Conservation (phyloP, 495 filamentous ascomycete genomes). For the Delitschia confertaspora region DNA sequence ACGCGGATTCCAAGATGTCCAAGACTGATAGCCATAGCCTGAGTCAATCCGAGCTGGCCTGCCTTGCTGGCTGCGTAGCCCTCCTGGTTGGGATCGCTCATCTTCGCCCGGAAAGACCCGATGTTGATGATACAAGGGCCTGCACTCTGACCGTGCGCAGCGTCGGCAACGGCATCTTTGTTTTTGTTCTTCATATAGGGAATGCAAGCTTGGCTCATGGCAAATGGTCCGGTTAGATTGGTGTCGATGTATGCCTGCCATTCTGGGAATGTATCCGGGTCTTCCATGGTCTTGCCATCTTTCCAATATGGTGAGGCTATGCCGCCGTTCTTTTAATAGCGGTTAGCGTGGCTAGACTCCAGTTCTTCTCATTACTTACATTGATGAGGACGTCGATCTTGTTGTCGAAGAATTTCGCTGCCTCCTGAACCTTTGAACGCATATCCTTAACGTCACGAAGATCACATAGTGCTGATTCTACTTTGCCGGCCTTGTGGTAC, state of each 20-base stretch:
- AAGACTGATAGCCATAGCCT: constrained; percentile 39
- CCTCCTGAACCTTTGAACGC: constrained; percentile 18
- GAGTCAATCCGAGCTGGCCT: constrained; percentile 40
- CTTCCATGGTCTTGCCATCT: constrained; percentile 28
- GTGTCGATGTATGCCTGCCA: constrained; percentile 36
- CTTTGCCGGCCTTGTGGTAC: constrained; percentile 7
- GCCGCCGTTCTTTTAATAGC: constrained; percentile 25
- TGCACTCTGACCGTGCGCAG: constrained; percentile 2
- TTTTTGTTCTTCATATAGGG: constrained; percentile 26
- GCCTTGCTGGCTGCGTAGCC: constrained; percentile 45
- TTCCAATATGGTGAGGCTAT: constrained; percentile 28
- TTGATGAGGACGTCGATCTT: constrained; percentile 31
- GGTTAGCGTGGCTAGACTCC: background rate
- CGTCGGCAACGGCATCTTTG: constrained; percentile 1
- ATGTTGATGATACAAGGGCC: constrained; percentile 31
- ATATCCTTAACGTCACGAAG: constrained; percentile 30
- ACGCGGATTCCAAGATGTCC: constrained; percentile 28
- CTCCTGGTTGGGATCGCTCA: constrained; percentile 36
- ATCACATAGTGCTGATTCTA: constrained; percentile 27
- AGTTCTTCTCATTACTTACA: background rate
- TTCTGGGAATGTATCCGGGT: constrained; percentile 23
- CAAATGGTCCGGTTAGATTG: constrained; percentile 34
- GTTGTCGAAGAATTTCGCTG: constrained; percentile 29
- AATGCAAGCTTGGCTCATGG: constrained; percentile 34
- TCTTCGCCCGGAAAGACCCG: constrained; percentile 31